phyloP scores from a whole-genome alignment of 2,329 filamentous ascomycete genomes.

The Penicillium polonicum region DNA sequence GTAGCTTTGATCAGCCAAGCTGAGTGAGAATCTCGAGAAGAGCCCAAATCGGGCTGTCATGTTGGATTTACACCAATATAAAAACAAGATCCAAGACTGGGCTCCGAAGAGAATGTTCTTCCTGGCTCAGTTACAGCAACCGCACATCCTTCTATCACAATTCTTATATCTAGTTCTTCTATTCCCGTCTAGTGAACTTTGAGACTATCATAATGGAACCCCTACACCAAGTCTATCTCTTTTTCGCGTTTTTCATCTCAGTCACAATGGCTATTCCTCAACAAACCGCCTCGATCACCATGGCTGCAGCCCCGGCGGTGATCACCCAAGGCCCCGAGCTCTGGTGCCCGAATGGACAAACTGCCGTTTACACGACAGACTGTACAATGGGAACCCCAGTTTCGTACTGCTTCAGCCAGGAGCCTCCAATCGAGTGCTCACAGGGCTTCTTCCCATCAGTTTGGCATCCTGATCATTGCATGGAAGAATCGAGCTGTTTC shows the following conservation, averaged over 20 bases:
- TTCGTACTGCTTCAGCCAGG: constrained; percentile 23
- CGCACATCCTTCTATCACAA: neutral
- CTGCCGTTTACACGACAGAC: constrained; percentile 26
- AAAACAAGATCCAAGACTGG: neutral
- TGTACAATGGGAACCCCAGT: constrained; percentile 28
- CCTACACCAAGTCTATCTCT: neutral
- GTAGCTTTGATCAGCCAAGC: neutral
- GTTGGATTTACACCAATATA: neutral
- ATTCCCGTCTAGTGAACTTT: neutral
- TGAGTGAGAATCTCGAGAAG: neutral
- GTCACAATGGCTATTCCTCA: constrained; percentile 12
- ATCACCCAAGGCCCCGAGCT: constrained; percentile 17
- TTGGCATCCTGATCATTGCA: constrained; percentile 29
- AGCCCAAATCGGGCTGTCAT: neutral
- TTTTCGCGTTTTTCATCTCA: neutral
- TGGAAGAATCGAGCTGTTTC: constrained; percentile 24
- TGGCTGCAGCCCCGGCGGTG: constrained; percentile 6
- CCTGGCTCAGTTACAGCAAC: neutral
- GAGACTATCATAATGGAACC: neutral
- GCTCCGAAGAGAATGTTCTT: neutral
- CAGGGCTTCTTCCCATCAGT: constrained; percentile 24
- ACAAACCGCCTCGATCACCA: constrained; percentile 2
- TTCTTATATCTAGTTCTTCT: neutral
- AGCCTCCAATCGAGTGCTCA: constrained; percentile 20
- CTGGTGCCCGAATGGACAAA: constrained; percentile 21